Percentiles rank a stretch among this genome's conserved stretches.
Conservation (phyloP, 179 eudicot genomes). For the Silene coronaria region DNA sequence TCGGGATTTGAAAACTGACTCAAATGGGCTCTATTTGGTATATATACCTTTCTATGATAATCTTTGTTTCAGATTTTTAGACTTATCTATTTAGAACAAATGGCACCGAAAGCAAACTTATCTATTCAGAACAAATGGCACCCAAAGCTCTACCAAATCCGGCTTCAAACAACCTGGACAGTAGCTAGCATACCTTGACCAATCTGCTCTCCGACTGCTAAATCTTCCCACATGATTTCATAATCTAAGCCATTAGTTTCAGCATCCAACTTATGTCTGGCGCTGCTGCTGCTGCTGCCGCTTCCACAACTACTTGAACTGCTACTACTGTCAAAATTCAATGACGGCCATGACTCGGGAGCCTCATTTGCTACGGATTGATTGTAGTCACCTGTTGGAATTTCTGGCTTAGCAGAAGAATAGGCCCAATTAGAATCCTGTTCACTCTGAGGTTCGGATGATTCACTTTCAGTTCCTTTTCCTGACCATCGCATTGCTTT, state of each 20-base stretch:
- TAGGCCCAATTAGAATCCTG: slow-evolving; percentile 50
- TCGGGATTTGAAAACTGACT: too few species aligned
- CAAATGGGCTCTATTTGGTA: too few species aligned
- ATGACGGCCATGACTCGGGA: slow-evolving; percentile 77
- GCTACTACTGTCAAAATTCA: slow-evolving; percentile 70
- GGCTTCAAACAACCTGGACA: background rate
- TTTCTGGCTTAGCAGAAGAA: slow-evolving; percentile 41
- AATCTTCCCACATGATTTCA: slow-evolving; percentile 95
- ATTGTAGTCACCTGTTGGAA: slow-evolving; percentile 38
- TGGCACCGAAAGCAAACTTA: too few species aligned
- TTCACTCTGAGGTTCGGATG: slow-evolving; percentile 44
- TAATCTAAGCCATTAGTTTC: slow-evolving; percentile 70
- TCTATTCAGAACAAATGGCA: background rate
- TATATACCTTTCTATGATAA: too few species aligned
- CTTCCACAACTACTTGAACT: slow-evolving; percentile 91
- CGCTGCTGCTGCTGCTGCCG: slow-evolving; percentile 69
- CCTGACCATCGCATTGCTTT: slow-evolving; percentile 77
- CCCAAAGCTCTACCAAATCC: background rate
- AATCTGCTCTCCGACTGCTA: slow-evolving; percentile 83
- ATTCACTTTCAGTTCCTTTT: slow-evolving; percentile 64
- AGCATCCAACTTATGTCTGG: slow-evolving; percentile 61
- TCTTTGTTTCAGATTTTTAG: too few species aligned
- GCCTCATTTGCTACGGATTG: slow-evolving; percentile 50
- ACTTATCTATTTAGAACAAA: too few species aligned
- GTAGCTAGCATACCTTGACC: slow-evolving; percentile 69